Base-by-base conservation (phyloP, 371 early-diverging fungal genomes). In the Sanchytrium tribonematis region DNA sequence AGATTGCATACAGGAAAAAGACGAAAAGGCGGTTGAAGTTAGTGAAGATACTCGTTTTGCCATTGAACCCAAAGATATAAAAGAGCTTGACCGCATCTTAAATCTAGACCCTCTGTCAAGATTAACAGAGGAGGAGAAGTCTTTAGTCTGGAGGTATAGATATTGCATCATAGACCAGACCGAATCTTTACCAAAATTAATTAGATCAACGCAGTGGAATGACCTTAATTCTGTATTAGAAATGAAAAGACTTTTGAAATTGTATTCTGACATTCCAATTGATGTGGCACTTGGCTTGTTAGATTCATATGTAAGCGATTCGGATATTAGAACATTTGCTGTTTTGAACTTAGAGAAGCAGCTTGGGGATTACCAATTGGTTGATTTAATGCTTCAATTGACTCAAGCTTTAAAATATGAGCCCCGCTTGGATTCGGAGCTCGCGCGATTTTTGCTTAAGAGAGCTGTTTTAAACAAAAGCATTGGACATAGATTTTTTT, bases 331-430 rank as follows among this genome's bases (percentile, higher is more conserved):
- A 28, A n/a, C 1, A 1, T 73, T 17, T 48, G 72, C 72, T 0
- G 73, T 48, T 5, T 12, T 72, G 1, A 5, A 69, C 12, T 22
- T 28, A 1, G 1, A 72, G 16, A 66, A 30, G 16, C 27, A 22
- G 1, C 29, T 72, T 2, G 5, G 66, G 5, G 69, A 72, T 29
- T 17, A 70, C 29, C 32, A 70, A 29, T 29, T 72, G 12, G 17
- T 12, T 1, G 68, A 69, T 22, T 73, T 70, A n/a, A 12, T 72
- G 29, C 5, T 73, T 0, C 72, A 72, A 31, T 67, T 72, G 28
- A 68, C 71, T 17, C 72, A 72, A 29, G 71, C 69, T 2, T 68
- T 72, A 0, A 68, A 67, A 70, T 73, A 68, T n/a, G 72, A 72
- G 48, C 73, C 29, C 17, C 28, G 29, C 27, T 17, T 73, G 0